A percentile compares a stretch with the other conserved stretches of the same genome.
Evolutionary conservation across 2,329 filamentous ascomycete species (phyloP).

Genomic region (Paracoccidioides brasiliensis): DNA sequence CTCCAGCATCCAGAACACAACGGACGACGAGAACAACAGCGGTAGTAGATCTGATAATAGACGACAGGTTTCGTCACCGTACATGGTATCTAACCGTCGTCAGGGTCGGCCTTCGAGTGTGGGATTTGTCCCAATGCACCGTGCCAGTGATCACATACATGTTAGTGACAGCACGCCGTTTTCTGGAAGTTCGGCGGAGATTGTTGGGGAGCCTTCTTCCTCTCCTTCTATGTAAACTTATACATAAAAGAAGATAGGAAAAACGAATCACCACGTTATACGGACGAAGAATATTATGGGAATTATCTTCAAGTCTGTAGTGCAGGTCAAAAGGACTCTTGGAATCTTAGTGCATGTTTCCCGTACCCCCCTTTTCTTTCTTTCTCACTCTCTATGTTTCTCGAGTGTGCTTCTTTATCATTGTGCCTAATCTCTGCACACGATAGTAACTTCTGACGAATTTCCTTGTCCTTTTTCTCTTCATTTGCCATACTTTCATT

Average conservation of each 20-base stretch:
- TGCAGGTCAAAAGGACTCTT: background rate
- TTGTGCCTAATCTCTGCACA: background rate
- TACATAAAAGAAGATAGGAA: background rate
- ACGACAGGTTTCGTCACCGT: conserved; percentile 7
- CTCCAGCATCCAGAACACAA: conserved; percentile 23
- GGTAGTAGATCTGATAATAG: background rate
- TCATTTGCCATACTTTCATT: background rate
- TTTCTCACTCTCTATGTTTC: conserved; percentile 4
- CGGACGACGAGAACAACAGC: conserved; percentile 13
- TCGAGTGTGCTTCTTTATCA: conserved; percentile 13
- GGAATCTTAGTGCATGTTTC: background rate
- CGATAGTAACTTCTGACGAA: conserved; percentile 1
- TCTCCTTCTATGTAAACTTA: background rate
- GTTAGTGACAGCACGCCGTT: conserved; percentile 27
- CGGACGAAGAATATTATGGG: conserved; percentile 5
- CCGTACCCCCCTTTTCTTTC: background rate
- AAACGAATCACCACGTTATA: background rate
- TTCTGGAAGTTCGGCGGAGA: conserved; percentile 32
- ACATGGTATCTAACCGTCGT: conserved; percentile 11
- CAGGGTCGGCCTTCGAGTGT: conserved; percentile 34
- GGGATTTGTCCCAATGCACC: conserved; percentile 38
- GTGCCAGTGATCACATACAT: conserved; percentile 37
- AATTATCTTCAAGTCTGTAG: background rate
- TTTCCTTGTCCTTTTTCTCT: conserved; percentile 1
- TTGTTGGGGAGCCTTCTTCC: conserved; percentile 26